A percentile compares a stretch with the other conserved stretches of the same genome.
Conservation (phyloP, 495 filamentous ascomycete species). For the Bacidia rubella region DNA sequence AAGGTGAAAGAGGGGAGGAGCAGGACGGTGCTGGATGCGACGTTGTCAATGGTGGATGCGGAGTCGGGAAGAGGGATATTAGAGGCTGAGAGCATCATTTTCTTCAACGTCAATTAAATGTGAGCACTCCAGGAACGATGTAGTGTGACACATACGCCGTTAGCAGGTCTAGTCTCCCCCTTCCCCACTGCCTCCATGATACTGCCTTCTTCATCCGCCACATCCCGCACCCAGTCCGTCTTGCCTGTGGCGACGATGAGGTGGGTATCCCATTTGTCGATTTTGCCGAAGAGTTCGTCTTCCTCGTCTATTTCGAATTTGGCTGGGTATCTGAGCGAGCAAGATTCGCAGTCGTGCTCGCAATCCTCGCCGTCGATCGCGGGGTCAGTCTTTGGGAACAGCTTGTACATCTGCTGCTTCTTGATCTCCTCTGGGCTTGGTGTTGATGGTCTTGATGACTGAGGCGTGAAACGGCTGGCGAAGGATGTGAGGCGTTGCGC, state of each 20-base stretch:
- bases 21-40: constrained; percentile 58
- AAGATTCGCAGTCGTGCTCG: constrained; percentile 72
- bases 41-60: constrained; percentile 53
- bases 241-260: constrained; percentile 91
- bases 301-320: constrained; percentile 61
- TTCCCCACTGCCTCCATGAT: constrained; percentile 83
- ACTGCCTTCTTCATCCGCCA: constrained; percentile 81
- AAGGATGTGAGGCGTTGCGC: neutral
- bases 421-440: neutral
- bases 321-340: constrained; percentile 63
- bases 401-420: constrained; percentile 25
- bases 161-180: constrained; percentile 45
- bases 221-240: constrained; percentile 84
- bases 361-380: constrained; percentile 77
- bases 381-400: constrained; percentile 41
- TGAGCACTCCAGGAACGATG: neutral
- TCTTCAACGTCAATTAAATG: constrained; percentile 29
- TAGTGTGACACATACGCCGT: constrained; percentile 64
- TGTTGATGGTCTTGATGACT: neutral
- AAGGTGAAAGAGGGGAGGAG: constrained; percentile 79
- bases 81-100: constrained; percentile 82
- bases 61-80: constrained; percentile 71
- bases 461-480: neutral
- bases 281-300: constrained; percentile 70
- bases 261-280: constrained; percentile 88